Conservation (phyloP, 2,329 filamentous ascomycete species). For the Paecilomyces niveus region DNA sequence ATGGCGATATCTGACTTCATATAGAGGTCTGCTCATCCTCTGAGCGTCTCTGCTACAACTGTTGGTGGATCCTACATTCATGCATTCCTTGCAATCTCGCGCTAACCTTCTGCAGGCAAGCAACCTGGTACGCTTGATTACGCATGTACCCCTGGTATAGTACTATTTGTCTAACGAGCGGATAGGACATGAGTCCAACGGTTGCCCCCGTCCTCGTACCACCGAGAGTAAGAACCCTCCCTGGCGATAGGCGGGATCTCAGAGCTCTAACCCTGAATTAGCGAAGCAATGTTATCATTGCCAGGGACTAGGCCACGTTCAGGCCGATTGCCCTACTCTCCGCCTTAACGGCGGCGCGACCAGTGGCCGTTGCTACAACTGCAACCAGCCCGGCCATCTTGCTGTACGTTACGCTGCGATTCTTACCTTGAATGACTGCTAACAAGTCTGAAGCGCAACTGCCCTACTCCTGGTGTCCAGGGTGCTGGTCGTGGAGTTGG, state of each 20-base stretch:
- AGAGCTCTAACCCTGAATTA: constrained; percentile 22
- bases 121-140: constrained; percentile 35
- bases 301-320: constrained; percentile 95
- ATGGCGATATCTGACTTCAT: constrained; percentile 41
- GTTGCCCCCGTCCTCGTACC: constrained; percentile 90
- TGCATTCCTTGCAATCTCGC: constrained; percentile 6
- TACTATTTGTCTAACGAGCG: constrained; percentile 9
- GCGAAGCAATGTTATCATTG: constrained; percentile 99
- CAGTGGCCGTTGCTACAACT: constrained; percentile 92
- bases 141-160: background rate
- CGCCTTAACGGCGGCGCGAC: constrained; percentile 74
- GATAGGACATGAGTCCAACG: constrained; percentile 88
- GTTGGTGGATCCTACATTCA: constrained; percentile 46
- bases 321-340: constrained; percentile 96
- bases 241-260: background rate
- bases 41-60: constrained; percentile 99
- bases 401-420: constrained; percentile 53
- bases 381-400: constrained; percentile 85
- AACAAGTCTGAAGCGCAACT: constrained; percentile 57
- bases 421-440: constrained; percentile 20
- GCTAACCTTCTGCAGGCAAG: constrained; percentile 31
- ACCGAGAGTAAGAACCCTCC: constrained; percentile 63
- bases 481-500: constrained; percentile 57
- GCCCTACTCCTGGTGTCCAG: constrained; percentile 63
- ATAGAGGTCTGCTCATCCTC: constrained; percentile 94